Evolutionary conservation across 352 stramenopile species (phyloP).

Genomic region (Elongisporangium prolatum): DNA sequence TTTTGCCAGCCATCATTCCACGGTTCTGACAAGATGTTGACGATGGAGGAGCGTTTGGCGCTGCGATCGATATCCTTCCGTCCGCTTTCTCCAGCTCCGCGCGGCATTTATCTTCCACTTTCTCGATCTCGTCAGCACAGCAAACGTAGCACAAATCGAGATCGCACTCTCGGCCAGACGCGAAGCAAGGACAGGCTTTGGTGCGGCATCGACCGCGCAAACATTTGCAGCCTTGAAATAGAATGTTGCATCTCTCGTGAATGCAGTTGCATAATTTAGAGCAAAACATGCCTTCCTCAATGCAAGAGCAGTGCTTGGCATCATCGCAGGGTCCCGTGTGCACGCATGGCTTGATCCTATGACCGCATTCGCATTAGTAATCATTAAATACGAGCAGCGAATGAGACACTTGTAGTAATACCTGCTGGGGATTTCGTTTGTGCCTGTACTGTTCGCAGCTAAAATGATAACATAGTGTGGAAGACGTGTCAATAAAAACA

Average conservation of each 20-base stretch:
- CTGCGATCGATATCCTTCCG: neutral
- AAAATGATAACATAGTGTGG: neutral
- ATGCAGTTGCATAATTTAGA: conserved; percentile 89
- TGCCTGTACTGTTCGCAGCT: conserved; percentile 36
- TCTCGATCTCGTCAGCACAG: conserved; percentile 42
- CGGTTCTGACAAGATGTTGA: conserved; percentile 62
- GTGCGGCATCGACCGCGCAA: conserved; percentile 71
- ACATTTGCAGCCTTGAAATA: conserved; percentile 88
- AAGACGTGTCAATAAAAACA: conserved; percentile 6
- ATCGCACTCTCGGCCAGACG: conserved; percentile 90
- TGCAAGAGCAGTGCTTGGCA: conserved; percentile 77
- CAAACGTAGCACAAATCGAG: conserved; percentile 88
- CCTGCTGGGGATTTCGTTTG: conserved; percentile 51
- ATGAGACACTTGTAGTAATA: conserved; percentile 10
- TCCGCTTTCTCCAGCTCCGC: neutral
- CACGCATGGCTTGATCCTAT: conserved; percentile 79
- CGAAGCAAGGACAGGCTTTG: conserved; percentile 89
- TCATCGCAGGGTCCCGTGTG: conserved; percentile 84
- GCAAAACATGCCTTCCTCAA: conserved; percentile 86
- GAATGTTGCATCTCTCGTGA: conserved; percentile 79
- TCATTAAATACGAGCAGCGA: neutral
- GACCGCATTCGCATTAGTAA: neutral
- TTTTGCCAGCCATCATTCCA: conserved; percentile 39
- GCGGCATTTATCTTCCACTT: conserved; percentile 5
- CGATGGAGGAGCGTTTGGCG: neutral